Conservation (phyloP, 495 filamentous ascomycete genomes). For the Parathielavia appendiculata region DNA sequence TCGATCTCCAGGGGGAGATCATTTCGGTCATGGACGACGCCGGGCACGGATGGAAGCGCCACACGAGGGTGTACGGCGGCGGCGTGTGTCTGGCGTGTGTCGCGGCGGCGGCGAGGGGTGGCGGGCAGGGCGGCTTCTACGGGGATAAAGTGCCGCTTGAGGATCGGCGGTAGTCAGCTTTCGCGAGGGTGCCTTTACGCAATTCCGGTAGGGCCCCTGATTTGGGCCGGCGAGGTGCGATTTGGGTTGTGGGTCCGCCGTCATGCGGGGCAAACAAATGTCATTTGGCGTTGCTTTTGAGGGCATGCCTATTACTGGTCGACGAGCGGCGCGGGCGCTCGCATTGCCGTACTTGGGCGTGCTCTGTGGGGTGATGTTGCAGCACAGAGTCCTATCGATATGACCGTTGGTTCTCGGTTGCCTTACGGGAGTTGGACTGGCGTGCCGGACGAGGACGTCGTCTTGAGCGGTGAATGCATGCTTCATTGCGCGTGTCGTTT, state of each 20-base stretch:
- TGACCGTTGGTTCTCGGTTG: neutral
- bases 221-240: conserved; percentile 1
- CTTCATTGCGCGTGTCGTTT: no score
- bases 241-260: conserved; percentile 1
- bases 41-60: conserved; percentile 45
- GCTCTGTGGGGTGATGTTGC: neutral
- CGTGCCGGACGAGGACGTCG: no score
- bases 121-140: conserved; percentile 44
- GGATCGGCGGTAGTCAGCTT: conserved; percentile 34
- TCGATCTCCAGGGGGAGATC: conserved; percentile 42
- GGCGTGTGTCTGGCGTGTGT: conserved; percentile 46
- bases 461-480: no score
- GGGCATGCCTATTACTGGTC: neutral
- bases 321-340: neutral
- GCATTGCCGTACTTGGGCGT: neutral
- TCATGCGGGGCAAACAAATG: neutral
- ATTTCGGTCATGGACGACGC: conserved; percentile 41
- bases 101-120: conserved; percentile 30
- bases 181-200: neutral
- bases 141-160: conserved; percentile 45
- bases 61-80: conserved; percentile 48
- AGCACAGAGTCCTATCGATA: neutral
- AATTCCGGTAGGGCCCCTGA: neutral
- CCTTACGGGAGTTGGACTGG: no score
- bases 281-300: neutral